Conservation (phyloP, 345 rosid species). For the Conringia planisiliqua region DNA sequence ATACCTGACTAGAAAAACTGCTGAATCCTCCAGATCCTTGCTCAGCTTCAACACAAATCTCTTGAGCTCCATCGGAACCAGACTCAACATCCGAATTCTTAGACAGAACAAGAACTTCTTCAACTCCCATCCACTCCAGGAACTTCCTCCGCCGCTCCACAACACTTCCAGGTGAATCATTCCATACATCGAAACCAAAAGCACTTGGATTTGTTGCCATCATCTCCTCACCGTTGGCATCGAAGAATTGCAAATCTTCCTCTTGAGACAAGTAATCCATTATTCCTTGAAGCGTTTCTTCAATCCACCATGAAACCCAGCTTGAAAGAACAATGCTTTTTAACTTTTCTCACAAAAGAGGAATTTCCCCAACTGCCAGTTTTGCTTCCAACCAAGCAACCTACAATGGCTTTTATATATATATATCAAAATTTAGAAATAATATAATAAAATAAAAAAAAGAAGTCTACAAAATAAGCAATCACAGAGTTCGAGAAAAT, state of each 20-base stretch:
- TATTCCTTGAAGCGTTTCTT: slow-evolving; percentile 36
- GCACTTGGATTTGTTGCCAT: slow-evolving; percentile 36
- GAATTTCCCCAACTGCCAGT: slow-evolving; percentile 35
- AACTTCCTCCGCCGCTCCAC: slow-evolving; percentile 44
- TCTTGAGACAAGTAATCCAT: slow-evolving; percentile 72
- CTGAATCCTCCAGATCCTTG: slow-evolving; percentile 43
- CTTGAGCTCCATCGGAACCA: slow-evolving; percentile 37
- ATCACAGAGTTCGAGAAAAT: slow-evolving; percentile 58
- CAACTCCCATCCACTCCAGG: slow-evolving; percentile 46
- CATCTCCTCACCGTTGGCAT: slow-evolving; percentile 67
- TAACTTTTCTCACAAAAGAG: slow-evolving; percentile 26
- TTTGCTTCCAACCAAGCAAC: slow-evolving; percentile 59
- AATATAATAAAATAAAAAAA: not conserved
- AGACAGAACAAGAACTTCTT: slow-evolving; percentile 19
- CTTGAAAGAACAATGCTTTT: slow-evolving; percentile 40
- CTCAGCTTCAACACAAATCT: slow-evolving; percentile 44
- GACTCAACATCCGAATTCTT: slow-evolving; percentile 22
- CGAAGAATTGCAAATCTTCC: slow-evolving; percentile 61
- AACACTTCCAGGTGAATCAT: slow-evolving; percentile 43
- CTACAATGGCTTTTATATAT: slow-evolving; percentile 35
- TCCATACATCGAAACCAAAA: slow-evolving; percentile 43
- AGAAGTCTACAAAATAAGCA: slow-evolving; percentile 29
- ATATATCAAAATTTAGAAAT: slow-evolving; percentile 13
- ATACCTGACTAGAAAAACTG: slow-evolving; percentile 33
- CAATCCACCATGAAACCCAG: slow-evolving; percentile 82